phyloP scores from a whole-genome alignment of 2,329 filamentous ascomycete genomes.

The Phialophora macrospora region DNA sequence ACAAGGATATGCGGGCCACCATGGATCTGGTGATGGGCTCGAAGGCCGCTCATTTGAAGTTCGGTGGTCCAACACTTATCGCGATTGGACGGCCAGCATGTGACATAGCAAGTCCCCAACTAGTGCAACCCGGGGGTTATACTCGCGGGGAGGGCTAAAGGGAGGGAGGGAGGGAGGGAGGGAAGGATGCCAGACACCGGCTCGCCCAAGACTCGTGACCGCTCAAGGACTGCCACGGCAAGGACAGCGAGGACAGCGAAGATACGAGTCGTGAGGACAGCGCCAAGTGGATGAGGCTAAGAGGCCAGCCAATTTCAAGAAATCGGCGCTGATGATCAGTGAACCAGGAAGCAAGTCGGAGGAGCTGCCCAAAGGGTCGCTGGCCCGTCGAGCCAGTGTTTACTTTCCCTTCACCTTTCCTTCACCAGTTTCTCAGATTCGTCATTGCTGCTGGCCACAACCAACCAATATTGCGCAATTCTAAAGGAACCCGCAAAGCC shows the following conservation, averaged over 20 bases:
- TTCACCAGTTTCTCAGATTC: neutral
- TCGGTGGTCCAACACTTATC: neutral
- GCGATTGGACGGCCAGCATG: neutral
- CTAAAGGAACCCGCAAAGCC: neutral
- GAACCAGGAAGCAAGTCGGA: neutral
- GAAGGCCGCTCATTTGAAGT: conserved; percentile 1
- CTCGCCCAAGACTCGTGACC: neutral
- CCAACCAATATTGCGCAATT: conserved; percentile 1
- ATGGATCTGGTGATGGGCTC: neutral
- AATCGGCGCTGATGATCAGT: neutral
- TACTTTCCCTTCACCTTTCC: neutral
- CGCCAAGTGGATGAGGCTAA: neutral
- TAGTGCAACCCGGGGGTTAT: neutral
- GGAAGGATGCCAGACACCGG: neutral
- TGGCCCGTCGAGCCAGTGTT: neutral
- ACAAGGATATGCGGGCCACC: neutral
- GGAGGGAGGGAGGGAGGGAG: neutral
- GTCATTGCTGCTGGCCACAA: conserved; percentile 1
- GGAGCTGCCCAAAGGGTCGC: neutral
- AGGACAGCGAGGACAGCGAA: neutral
- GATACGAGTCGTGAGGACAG: neutral
- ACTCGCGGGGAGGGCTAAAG: neutral
- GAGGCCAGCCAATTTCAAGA: neutral
- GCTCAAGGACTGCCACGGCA: neutral
- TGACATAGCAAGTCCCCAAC: neutral